phyloP scores from a whole-genome alignment of 805 yeast species.

The Candida stauntonica region DNA sequence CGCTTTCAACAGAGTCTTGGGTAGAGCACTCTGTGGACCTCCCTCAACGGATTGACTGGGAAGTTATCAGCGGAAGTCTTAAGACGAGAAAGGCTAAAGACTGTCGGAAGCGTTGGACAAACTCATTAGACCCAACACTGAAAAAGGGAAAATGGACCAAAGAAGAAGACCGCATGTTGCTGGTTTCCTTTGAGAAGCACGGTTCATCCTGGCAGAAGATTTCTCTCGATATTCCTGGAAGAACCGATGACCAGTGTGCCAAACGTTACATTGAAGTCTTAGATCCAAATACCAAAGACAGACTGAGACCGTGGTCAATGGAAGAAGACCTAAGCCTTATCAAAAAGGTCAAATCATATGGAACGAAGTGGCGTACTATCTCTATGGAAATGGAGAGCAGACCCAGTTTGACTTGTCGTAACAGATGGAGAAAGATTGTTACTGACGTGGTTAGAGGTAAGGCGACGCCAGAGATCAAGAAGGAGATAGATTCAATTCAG shows the following conservation, averaged over 20 bases:
- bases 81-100: slow-evolving; percentile 68
- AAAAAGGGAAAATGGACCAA: slow-evolving; percentile 84
- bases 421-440: slow-evolving; percentile 86
- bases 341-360: slow-evolving; percentile 61
- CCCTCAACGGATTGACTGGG: slow-evolving; percentile 54
- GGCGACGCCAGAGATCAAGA: slow-evolving; percentile 50
- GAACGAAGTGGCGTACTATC: slow-evolving; percentile 87
- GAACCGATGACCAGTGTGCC: slow-evolving; percentile 95
- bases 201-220: slow-evolving; percentile 90
- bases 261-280: slow-evolving; percentile 85
- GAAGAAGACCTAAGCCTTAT: slow-evolving; percentile 73
- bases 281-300: slow-evolving; percentile 72
- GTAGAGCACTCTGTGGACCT: slow-evolving; percentile 19
- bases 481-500: slow-evolving; percentile 54
- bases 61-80: slow-evolving; percentile 43
- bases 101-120: slow-evolving; percentile 83
- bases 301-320: slow-evolving; percentile 73
- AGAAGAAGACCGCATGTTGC: slow-evolving; percentile 66
- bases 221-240: slow-evolving; percentile 67
- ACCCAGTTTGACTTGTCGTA: slow-evolving; percentile 86
- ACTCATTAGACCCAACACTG: slow-evolving; percentile 77
- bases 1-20: slow-evolving; percentile 28
- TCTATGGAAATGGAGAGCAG: slow-evolving; percentile 68
- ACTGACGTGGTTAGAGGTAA: slow-evolving; percentile 68
- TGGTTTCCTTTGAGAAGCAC: slow-evolving; percentile 57